Conservation (phyloP, 441 rosid genomes). For the Isatis lusitanica region DNA sequence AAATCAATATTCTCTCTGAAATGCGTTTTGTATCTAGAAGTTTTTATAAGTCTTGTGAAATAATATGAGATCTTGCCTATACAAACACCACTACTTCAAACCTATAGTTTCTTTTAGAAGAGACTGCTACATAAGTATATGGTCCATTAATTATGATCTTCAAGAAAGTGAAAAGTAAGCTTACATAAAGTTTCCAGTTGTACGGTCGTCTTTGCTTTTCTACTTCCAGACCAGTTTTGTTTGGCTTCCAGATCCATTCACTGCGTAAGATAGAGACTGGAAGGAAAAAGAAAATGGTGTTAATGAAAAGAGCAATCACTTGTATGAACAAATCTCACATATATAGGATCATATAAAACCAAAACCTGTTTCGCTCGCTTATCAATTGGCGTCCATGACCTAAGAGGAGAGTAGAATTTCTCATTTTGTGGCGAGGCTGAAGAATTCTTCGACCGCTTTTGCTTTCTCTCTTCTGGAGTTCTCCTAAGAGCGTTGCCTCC, state of each 20-base stretch:
- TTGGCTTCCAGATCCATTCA: conserved; percentile 60
- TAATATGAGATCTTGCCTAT: no score
- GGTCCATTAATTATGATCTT: neutral
- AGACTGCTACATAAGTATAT: neutral
- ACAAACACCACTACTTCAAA: neutral
- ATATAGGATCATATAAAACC: neutral
- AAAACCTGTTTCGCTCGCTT: conserved; percentile 80
- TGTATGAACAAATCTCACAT: neutral
- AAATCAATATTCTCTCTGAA: conserved; percentile 1
- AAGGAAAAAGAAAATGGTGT: conserved; percentile 22
- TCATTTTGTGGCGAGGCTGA: conserved; percentile 44
- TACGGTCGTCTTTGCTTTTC: conserved; percentile 35
- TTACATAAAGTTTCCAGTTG: conserved; percentile 28
- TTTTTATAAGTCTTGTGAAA: neutral
- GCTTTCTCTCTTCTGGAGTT: conserved; percentile 57
- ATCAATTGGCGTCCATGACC: conserved; percentile 64
- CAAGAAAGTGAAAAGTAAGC: neutral
- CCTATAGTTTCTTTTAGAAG: neutral
- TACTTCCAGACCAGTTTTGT: conserved; percentile 84
- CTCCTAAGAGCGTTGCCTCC: conserved; percentile 56
- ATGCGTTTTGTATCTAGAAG: neutral
- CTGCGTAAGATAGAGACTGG: conserved; percentile 68
- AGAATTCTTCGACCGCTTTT: conserved; percentile 48
- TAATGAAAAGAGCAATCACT: neutral
- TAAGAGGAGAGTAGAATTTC: conserved; percentile 44